Percentiles rank a stretch among this genome's conserved stretches.
These are phyloP conservation scores for Colletotrichum cordylinicola DNA, from an alignment of 2,329 filamentous ascomycete species.

Conservation along the genomic window DNA sequence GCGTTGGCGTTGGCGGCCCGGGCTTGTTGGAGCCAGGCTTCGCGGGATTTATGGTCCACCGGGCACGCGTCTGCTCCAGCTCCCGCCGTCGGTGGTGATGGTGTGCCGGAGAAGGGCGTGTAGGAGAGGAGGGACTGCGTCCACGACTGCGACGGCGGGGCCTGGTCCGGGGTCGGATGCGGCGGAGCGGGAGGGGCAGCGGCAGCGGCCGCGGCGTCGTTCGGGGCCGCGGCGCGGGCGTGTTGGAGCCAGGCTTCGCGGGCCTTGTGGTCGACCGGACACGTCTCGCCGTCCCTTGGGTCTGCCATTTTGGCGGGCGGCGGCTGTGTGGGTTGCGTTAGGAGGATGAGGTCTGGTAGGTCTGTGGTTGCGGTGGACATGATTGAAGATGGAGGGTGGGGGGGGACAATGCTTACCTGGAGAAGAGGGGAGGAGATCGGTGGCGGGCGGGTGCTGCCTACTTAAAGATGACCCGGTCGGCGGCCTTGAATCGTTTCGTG, in stretches of 20 bases:
- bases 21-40: conserved; percentile 82
- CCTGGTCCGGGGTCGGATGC: conserved; percentile 28
- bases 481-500: neutral
- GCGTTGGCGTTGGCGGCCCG: conserved; percentile 48
- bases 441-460: neutral
- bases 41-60: conserved; percentile 88
- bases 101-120: conserved; percentile 30
- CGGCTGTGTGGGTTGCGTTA: neutral
- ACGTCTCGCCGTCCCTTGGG: conserved; percentile 5
- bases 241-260: conserved; percentile 86
- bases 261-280: conserved; percentile 57
- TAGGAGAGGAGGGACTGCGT: conserved; percentile 46
- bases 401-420: neutral
- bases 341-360: conserved; percentile 21
- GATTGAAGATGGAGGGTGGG: neutral
- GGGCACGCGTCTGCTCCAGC: conserved; percentile 66
- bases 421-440: neutral
- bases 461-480: neutral
- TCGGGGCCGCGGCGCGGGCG: conserved; percentile 57
- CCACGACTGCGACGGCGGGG: conserved; percentile 42
- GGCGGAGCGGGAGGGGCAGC: conserved; percentile 22
- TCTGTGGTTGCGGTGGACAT: conserved; percentile 11
- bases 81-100: conserved; percentile 16
- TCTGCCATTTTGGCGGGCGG: neutral
- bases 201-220: conserved; percentile 31